Conservation (phyloP, 2,329 filamentous ascomycete species). For the Fusarium citri region DNA sequence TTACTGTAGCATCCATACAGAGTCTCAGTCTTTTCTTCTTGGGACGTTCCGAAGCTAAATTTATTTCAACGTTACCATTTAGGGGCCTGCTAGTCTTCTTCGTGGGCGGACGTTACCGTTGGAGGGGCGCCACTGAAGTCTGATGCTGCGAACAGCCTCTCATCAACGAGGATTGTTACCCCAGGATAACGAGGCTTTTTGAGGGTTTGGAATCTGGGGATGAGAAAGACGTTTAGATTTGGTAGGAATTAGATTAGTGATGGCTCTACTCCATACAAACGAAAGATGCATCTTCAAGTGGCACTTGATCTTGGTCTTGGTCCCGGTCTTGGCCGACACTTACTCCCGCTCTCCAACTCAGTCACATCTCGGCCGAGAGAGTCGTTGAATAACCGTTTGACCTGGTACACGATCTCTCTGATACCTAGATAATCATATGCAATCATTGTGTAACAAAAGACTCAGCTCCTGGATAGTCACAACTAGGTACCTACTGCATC, state of each 20-base stretch:
- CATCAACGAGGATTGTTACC: slow-evolving; percentile 12
- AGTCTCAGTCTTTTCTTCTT: neutral
- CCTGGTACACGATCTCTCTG: neutral
- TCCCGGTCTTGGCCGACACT: neutral
- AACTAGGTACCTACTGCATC: too few species aligned
- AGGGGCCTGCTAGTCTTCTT: neutral
- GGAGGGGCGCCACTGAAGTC: slow-evolving; percentile 13
- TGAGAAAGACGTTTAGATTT: neutral
- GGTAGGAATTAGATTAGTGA: neutral
- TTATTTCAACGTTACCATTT: slow-evolving; percentile 17
- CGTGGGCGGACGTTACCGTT: slow-evolving; percentile 36
- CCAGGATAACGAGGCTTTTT: slow-evolving; percentile 8
- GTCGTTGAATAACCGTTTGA: neutral
- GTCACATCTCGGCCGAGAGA: neutral
- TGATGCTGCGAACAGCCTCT: slow-evolving; percentile 15
- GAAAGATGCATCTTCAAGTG: neutral
- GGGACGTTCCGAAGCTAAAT: neutral
- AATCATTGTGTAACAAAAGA: neutral
- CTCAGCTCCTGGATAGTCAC: neutral
- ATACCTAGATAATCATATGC: neutral
- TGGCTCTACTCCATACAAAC: neutral
- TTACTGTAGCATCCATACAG: slow-evolving; percentile 13
- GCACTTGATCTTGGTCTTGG: neutral
- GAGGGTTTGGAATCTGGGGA: slow-evolving; percentile 11
- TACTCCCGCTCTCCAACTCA: neutral